A percentile compares a stretch with the other conserved stretches of the same genome.
Conservation (phyloP, 495 filamentous ascomycete species). For the Neurospora terricola region DNA sequence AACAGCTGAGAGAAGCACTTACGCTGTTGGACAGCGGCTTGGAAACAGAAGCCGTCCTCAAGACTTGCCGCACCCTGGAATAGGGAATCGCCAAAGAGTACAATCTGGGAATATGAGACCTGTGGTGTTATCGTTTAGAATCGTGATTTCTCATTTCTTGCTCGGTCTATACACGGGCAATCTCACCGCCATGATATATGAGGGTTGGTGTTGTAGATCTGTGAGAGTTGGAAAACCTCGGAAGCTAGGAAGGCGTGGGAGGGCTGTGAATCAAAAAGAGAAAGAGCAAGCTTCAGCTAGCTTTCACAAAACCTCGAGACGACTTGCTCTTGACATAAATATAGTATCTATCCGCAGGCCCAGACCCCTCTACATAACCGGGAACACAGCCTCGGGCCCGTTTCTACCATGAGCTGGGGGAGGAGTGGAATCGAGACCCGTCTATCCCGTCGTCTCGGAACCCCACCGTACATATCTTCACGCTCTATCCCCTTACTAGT, state of each 20-base stretch:
- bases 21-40: slow-evolving; percentile 63
- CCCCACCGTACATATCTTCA: neutral
- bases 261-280: neutral
- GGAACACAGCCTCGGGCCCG: neutral
- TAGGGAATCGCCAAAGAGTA: slow-evolving; percentile 78
- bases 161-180: neutral
- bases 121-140: neutral
- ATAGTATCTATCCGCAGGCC: neutral
- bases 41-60: slow-evolving; percentile 57
- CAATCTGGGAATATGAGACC: slow-evolving; percentile 49
- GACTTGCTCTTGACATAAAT: neutral
- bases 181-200: neutral
- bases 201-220: neutral
- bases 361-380: neutral
- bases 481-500: neutral
- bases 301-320: neutral
- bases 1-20: slow-evolving; percentile 5
- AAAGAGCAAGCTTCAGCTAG: neutral
- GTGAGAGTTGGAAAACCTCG: neutral
- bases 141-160: neutral
- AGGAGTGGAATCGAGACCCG: neutral
- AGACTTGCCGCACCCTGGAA: slow-evolving; percentile 52
- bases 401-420: neutral
- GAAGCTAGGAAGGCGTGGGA: neutral
- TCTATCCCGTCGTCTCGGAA: neutral